Conservation (phyloP, 352 stramenopile species). For the Pythium dissimile region DNA sequence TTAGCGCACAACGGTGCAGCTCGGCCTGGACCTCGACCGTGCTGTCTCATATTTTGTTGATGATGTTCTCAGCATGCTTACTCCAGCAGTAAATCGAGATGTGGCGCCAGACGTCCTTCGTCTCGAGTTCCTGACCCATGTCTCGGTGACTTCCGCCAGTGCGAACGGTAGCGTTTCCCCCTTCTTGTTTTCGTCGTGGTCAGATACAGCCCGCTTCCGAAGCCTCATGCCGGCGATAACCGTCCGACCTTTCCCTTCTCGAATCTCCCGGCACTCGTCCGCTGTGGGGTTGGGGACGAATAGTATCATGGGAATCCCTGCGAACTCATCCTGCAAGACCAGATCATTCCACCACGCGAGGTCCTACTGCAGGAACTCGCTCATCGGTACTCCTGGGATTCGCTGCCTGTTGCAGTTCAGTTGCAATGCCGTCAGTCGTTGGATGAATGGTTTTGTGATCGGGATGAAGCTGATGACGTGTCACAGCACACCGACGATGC, state of each 20-base stretch:
- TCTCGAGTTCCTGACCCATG: too few species aligned
- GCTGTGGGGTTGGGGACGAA: background rate
- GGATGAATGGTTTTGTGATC: background rate
- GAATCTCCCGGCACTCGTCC: background rate
- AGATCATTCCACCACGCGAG: slow-evolving; percentile 4
- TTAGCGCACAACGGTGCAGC: too few species aligned
- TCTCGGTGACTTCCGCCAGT: too few species aligned
- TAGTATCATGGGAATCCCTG: slow-evolving; percentile 4
- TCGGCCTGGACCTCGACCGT: too few species aligned
- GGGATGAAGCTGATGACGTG: background rate
- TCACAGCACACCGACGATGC: background rate
- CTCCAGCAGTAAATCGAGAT: too few species aligned
- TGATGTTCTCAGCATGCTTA: too few species aligned
- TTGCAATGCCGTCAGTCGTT: background rate
- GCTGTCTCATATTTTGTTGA: too few species aligned
- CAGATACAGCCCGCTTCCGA: background rate
- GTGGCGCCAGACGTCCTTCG: too few species aligned
- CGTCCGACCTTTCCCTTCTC: too few species aligned
- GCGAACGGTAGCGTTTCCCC: too few species aligned
- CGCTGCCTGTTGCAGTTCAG: background rate
- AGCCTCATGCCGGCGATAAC: too few species aligned
- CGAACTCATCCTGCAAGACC: slow-evolving; percentile 10
- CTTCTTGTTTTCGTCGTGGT: too few species aligned
- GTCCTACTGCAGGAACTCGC: slow-evolving; percentile 4
- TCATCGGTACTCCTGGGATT: background rate